phyloP scores from a whole-genome alignment of 495 filamentous ascomycete genomes.

The Viridothelium virens region DNA sequence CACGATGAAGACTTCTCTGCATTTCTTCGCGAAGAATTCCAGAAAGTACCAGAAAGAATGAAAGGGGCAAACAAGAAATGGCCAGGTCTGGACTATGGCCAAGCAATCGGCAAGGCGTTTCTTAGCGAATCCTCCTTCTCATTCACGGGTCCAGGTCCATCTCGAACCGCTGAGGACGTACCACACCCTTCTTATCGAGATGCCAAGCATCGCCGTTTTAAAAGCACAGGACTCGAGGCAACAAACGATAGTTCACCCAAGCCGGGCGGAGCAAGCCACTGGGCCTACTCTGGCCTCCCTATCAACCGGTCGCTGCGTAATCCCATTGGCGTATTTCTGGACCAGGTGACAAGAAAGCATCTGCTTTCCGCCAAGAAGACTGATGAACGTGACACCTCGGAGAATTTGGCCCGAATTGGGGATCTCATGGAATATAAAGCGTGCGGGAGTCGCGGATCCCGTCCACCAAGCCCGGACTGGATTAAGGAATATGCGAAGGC shows the following conservation, averaged over 20 bases:
- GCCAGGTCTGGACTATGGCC: background rate
- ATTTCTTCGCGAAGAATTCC: conserved; percentile 1
- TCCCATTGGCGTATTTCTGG: background rate
- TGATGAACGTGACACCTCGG: background rate
- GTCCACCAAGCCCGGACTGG: background rate
- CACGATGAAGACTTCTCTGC: background rate
- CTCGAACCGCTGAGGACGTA: background rate
- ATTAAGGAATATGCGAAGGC: background rate
- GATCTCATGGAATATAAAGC: background rate
- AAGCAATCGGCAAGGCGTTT: background rate
- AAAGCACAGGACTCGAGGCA: background rate
- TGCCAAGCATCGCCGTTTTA: background rate
- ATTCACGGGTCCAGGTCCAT: background rate
- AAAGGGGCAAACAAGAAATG: background rate
- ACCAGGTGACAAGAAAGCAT: background rate
- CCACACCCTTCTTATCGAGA: too few species aligned
- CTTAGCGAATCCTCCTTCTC: conserved; percentile 1
- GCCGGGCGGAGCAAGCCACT: background rate
- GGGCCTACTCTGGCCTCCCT: conserved; percentile 2
- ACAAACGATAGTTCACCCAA: background rate
- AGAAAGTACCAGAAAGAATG: conserved; percentile 2
- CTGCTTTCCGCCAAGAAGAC: background rate
- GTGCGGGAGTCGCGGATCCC: background rate
- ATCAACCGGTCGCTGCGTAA: background rate
- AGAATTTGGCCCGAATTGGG: background rate